phyloP scores from a whole-genome alignment of 2,329 filamentous ascomycete species.

The Grosmannia penicillata region DNA sequence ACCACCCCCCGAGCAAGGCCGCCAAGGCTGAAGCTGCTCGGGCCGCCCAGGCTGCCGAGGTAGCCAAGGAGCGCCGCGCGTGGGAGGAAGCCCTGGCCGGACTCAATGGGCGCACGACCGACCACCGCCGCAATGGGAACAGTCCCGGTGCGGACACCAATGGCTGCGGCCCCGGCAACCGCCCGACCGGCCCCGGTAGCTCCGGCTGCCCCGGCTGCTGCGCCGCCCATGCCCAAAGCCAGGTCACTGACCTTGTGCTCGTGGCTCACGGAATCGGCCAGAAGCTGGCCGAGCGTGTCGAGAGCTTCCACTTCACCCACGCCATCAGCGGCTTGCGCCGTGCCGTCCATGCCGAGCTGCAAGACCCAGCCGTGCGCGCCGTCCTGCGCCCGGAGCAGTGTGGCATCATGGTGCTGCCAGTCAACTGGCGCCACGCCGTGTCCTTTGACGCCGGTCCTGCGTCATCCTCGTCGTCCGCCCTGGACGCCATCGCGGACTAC shows the following conservation, averaged over 20 bases:
- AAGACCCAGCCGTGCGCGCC: conserved; percentile 56
- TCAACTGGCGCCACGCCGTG: conserved; percentile 86
- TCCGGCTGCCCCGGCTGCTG: conserved; percentile 45
- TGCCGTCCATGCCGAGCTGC: conserved; percentile 72
- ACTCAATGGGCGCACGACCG: too few species aligned
- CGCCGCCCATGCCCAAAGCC: conserved; percentile 46
- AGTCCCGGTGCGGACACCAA: too few species aligned
- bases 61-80: too few species aligned
- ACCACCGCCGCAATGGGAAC: too few species aligned
- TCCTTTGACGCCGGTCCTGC: conserved; percentile 57
- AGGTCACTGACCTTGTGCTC: conserved; percentile 75
- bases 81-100: too few species aligned
- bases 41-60: not conserved
- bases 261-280: conserved; percentile 95
- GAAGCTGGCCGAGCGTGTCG: conserved; percentile 85
- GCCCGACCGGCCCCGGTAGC: too few species aligned
- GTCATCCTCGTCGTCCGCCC: conserved; percentile 10
- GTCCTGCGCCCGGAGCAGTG: conserved; percentile 65
- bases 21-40: conserved; percentile 2
- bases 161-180: not conserved
- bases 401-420: conserved; percentile 81
- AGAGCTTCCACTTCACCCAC: conserved; percentile 95
- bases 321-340: conserved; percentile 83
- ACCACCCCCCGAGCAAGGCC: conserved; percentile 38
- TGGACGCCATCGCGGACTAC: conserved; percentile 45